Conservation (phyloP, 2,329 filamentous ascomycete species). For the Penicillium sp. region DNA sequence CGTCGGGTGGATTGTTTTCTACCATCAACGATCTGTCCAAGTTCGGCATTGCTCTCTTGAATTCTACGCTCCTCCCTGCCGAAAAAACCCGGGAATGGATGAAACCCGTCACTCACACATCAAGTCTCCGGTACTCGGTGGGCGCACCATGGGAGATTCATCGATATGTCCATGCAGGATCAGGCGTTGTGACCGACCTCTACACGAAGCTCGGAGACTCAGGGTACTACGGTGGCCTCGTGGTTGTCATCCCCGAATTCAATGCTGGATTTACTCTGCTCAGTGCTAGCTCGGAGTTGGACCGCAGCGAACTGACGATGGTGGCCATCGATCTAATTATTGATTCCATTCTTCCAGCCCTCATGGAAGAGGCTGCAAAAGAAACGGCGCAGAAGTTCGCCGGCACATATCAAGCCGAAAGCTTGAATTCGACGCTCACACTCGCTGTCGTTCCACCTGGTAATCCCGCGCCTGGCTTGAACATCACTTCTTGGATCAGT, state of each 20-base stretch:
- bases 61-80: conserved; percentile 37
- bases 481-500: conserved; percentile 30
- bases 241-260: conserved; percentile 47
- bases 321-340: conserved; percentile 30
- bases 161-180: conserved; percentile 31
- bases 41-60: conserved; percentile 34
- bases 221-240: conserved; percentile 38
- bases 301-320: conserved; percentile 7
- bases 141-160: conserved; percentile 46
- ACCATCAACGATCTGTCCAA: conserved; percentile 41
- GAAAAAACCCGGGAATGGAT: conserved; percentile 42
- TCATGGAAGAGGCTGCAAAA: conserved; percentile 30
- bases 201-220: conserved; percentile 48
- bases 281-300: conserved; percentile 30
- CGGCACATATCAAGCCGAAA: conserved; percentile 29
- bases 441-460: conserved; percentile 13
- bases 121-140: conserved; percentile 41
- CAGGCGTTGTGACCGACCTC: conserved; percentile 29
- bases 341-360: conserved; percentile 31
- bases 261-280: conserved; percentile 45
- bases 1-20: conserved; percentile 27
- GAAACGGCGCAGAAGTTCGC: conserved; percentile 30
- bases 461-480: conserved; percentile 21
- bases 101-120: conserved; percentile 42
- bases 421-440: conserved; percentile 30